These are phyloP conservation scores for Cornus kousa DNA, from an alignment of 148 eudicot species.

Conservation along the genomic window DNA sequence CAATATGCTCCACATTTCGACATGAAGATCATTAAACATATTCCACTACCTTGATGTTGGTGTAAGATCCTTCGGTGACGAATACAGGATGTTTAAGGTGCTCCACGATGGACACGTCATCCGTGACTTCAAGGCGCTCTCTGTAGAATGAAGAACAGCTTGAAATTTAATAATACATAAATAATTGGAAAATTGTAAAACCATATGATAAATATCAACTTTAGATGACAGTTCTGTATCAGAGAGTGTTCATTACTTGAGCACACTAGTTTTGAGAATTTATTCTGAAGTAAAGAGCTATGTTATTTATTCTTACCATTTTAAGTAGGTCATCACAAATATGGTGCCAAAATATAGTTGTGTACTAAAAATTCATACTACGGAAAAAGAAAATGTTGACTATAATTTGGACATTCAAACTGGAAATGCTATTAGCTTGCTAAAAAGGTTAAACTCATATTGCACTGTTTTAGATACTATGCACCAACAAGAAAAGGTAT, in stretches of 20 bases:
- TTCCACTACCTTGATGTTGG: conserved; percentile 79
- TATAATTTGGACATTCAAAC: not conserved
- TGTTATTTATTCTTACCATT: not conserved
- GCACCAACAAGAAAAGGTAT: no score
- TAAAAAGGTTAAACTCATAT: no score
- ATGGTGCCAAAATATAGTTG: not conserved
- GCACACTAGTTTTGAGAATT: not conserved
- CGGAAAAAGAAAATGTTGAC: not conserved
- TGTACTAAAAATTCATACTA: not conserved
- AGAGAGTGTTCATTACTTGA: not conserved
- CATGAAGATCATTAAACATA: not conserved
- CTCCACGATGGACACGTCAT: conserved; percentile 97
- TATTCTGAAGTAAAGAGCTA: not conserved
- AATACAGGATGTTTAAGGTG: conserved; percentile 90
- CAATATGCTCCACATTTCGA: not conserved
- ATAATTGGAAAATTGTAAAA: not conserved
- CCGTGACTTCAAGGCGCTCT: conserved; percentile 87
- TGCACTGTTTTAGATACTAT: no score
- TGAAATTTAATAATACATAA: not conserved
- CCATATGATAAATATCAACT: not conserved
- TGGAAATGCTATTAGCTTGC: not conserved
- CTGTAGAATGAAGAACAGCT: conserved; percentile 29
- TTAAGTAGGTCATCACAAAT: not conserved
- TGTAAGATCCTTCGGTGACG: conserved; percentile 92
- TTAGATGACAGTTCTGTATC: conserved; percentile 1